Base-by-base conservation (phyloP, 1,284 basidiomycete species). In the Fomitopsis palustris region DNA sequence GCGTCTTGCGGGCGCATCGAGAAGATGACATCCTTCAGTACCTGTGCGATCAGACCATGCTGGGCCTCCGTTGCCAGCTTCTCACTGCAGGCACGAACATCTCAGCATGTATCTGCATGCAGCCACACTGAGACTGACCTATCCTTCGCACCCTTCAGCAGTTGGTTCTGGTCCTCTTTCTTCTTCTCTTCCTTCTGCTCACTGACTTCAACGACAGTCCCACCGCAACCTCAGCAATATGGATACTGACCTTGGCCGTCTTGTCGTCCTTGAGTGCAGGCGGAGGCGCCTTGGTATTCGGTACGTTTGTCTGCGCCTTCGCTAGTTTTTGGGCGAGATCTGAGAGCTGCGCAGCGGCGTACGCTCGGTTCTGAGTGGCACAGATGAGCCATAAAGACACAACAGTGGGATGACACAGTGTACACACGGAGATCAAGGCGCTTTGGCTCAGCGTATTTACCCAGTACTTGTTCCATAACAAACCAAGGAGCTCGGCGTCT, bases 401-500 rank as follows among this genome's bases (percentile, higher is more conserved):
- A 17, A 3, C 19, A 4, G n/a, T 16, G 35, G n/a, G n/a, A n/a
- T n/a, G 12, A 47, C 27, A 7, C 29, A 12, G 12, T 19, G 38
- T 2, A 77, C 91, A 55, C 58, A 96, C 95, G 43, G 93, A 93
- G 45, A 98, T 90, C 35, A 98, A 75, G 2, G 94, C 88, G 69
- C 91, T 95, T 70, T 95, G 93, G 68, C 91, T 92, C 33, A 99
- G 81, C 0, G 96, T 98, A 67, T 93, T 95, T 19, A 96, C 93
- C 96, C 96, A 99, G 69, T 99, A 99, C 77, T 98, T 98, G 78
- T 99, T 98, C 96, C 96, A 99, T 23, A 99, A 76, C 70, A 96
- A 76, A 33, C 92, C 92, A 31, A 99, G 80, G 14, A 99, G 76
- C 67, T 95, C 87, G 21, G 87, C 87, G 70, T 99, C 96, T 47